A percentile compares a stretch with the other conserved stretches of the same genome.
phyloP scores from a whole-genome alignment of 345 rosid species.

The Schrenkiella parvula region DNA sequence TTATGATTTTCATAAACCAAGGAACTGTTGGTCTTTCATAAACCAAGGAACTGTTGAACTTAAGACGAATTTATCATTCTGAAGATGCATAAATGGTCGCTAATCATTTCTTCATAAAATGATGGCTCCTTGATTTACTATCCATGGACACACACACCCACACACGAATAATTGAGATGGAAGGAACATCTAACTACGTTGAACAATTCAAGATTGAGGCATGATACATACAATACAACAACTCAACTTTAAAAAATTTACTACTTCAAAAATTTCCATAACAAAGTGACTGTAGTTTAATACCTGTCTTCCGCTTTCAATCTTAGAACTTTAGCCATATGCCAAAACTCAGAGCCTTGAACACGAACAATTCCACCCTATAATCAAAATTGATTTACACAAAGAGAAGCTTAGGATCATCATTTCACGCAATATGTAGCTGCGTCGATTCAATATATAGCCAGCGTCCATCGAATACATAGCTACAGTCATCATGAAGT shows the following conservation, averaged over 20 bases:
- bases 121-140: not conserved
- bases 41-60: not conserved
- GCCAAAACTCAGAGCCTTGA: constrained; percentile 84
- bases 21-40: not conserved
- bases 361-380: constrained; percentile 73
- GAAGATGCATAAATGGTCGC: constrained; percentile 1
- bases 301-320: constrained; percentile 58
- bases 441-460: no score
- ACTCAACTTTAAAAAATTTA: not conserved
- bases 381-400: constrained; percentile 6
- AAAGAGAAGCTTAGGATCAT: not conserved
- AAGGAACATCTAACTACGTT: not conserved
- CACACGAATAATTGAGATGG: not conserved
- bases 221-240: not conserved
- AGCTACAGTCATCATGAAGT: no score
- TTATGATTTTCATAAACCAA: not conserved
- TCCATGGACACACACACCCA: not conserved
- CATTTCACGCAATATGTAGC: not conserved
- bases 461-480: no score
- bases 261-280: not conserved
- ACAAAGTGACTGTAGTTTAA: not conserved
- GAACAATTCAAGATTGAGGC: not conserved
- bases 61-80: not conserved
- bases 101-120: not conserved
- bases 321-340: constrained; percentile 76